phyloP scores from a whole-genome alignment of 306 rosid genomes.

The Lathyrus tuberosus region DNA sequence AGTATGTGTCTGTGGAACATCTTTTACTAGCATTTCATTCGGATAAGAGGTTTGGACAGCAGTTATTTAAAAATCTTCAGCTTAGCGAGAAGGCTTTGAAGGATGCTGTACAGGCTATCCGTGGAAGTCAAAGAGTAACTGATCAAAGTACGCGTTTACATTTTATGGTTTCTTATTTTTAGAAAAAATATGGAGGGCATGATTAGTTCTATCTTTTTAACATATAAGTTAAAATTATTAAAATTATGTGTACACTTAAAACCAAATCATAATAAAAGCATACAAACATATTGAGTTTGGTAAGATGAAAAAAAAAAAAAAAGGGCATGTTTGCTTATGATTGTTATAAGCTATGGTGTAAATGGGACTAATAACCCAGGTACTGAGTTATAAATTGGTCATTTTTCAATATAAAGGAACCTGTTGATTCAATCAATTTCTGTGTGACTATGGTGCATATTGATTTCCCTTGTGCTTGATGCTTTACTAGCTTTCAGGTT shows the following conservation, averaged over 20 bases:
- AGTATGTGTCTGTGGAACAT: conserved; percentile 89
- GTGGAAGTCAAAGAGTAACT: conserved; percentile 90
- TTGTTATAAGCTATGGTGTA: conserved; percentile 17
- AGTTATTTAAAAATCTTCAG: conserved; percentile 74
- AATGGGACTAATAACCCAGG: conserved; percentile 18
- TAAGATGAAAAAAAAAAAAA: conserved; percentile 16
- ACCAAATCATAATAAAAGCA: conserved; percentile 9
- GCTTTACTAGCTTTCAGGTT: conserved; percentile 29
- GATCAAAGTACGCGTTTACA: conserved; percentile 70
- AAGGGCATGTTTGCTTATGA: conserved; percentile 9
- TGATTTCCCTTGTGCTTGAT: conserved; percentile 16
- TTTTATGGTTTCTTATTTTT: conserved; percentile 29
- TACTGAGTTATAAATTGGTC: background rate
- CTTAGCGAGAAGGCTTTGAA: conserved; percentile 73
- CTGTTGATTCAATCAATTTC: conserved; percentile 22
- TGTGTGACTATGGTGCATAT: conserved; percentile 9
- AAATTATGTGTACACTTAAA: background rate
- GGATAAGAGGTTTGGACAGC: conserved; percentile 83
- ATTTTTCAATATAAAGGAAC: conserved; percentile 5
- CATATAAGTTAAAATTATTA: conserved; percentile 4
- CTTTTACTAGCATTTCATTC: conserved; percentile 70
- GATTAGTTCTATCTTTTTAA: conserved; percentile 27
- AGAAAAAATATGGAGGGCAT: background rate
- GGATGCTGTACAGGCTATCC: conserved; percentile 82
- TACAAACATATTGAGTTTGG: conserved; percentile 16